Base-by-base conservation (phyloP, 1,139 yeast species). In the Magnusiomyces clavatus region DNA sequence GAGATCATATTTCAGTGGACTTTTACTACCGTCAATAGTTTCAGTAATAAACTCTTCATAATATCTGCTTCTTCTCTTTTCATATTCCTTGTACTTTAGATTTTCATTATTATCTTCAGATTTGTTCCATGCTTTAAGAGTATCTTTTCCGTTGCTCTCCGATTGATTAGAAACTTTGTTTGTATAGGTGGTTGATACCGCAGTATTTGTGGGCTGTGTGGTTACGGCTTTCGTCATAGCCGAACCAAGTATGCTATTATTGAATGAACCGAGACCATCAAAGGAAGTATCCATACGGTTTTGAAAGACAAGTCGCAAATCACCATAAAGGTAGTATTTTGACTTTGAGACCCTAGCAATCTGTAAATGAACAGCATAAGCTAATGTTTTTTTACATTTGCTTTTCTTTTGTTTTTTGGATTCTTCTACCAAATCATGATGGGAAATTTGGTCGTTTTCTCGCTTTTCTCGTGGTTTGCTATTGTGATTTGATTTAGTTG, bases 271-370 rank as follows among this genome's bases (percentile, higher is more conserved):
- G 4, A 16, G 17, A 16, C 20, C 42, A n/a, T 11, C 12, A 20
- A 39, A 39, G 19, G 17, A 16, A 10, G 47, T 35, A 12, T 44
- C 47, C 19, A 11, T 58, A 20, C 66, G 48, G 56, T 71, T 72
- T 51, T 71, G 68, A 58, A 72, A 72, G 13, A 70, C 71, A 13
- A 71, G 60, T 19, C 72, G 60, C 43, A 71, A 53, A 17, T 67
- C 67, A 6, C 74, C 75, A 54, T 65, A 68, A 1, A 75, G 51
- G 54, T 72, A 73, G 51, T 61, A 64, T 49, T 60, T 61, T 38
- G 66, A 66, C 48, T 61, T 62, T 42, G 63, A 59, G 14, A 69
- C 64, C 37, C 67, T 58, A 17, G 59, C 65, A 16, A 69, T 64
- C 58, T 58, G 74, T 43, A 61, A 58, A 50, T 69, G 72, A 8